Evolutionary conservation across 768 basidiomycete genomes (phyloP).

Genomic region (Termitomyces sp.): DNA sequence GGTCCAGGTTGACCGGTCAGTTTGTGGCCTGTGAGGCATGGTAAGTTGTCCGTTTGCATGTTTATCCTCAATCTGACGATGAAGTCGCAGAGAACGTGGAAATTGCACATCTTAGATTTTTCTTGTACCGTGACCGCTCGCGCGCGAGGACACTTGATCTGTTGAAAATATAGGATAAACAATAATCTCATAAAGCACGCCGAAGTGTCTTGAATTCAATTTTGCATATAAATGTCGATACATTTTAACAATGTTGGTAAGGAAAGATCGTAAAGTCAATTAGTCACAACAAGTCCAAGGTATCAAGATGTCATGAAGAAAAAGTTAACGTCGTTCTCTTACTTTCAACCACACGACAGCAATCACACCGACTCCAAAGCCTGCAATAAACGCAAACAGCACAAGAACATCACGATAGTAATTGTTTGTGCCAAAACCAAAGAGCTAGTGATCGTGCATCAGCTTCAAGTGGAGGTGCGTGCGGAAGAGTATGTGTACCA

Average conservation of each 20-base stretch:
- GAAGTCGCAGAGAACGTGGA: background rate
- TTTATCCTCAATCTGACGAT: too few relatives aligned
- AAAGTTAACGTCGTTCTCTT: constrained; percentile 63
- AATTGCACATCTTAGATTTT: background rate
- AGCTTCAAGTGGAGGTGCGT: background rate
- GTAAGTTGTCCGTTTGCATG: too few relatives aligned
- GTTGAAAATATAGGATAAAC: background rate
- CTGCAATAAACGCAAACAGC: constrained; percentile 81
- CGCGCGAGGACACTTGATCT: background rate
- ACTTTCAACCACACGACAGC: constrained; percentile 74
- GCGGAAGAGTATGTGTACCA: constrained; percentile 41
- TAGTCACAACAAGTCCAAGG: background rate
- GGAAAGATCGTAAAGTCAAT: background rate
- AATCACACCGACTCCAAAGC: constrained; percentile 71
- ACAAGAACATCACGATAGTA: constrained; percentile 92
- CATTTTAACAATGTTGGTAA: background rate
- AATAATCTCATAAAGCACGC: too few relatives aligned
- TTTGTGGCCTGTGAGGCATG: constrained; percentile 19
- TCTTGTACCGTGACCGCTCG: too few relatives aligned
- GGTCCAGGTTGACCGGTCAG: constrained; percentile 17
- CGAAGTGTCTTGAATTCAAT: background rate
- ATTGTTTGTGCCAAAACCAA: constrained; percentile 77
- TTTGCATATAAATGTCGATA: background rate
- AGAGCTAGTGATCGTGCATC: constrained; percentile 47
- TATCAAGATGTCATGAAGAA: background rate